These are phyloP conservation scores for Sphagnum contortum DNA, from an alignment of 225 moss, liverwort and hornwort species.

Conservation along the genomic window DNA sequence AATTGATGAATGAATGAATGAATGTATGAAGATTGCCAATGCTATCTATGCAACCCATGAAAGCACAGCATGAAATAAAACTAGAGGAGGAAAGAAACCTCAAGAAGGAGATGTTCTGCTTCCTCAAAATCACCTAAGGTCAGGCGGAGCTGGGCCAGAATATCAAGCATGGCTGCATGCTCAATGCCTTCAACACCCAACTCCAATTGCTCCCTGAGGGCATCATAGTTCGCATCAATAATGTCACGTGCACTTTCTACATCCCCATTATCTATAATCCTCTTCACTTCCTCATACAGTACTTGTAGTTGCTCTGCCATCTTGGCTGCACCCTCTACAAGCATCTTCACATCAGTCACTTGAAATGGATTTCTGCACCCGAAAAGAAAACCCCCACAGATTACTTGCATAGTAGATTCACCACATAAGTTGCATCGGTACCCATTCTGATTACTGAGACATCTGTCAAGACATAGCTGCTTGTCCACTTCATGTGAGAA, in stretches of 20 bases:
- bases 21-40: too few relatives aligned
- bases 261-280: constrained; percentile 73
- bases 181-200: constrained; percentile 67
- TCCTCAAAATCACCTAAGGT: constrained; percentile 65
- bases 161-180: constrained; percentile 86
- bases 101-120: constrained; percentile 51
- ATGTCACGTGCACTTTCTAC: constrained; percentile 57
- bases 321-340: constrained; percentile 36
- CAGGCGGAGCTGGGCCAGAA: constrained; percentile 76
- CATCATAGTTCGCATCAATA: constrained; percentile 76
- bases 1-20: too few relatives aligned
- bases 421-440: too few relatives aligned
- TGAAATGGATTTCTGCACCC: constrained; percentile 30
- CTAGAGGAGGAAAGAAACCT: constrained; percentile 8
- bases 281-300: constrained; percentile 57
- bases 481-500: too few relatives aligned
- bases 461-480: too few relatives aligned
- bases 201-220: constrained; percentile 65
- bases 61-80: neutral
- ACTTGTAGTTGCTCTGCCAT: constrained; percentile 71
- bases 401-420: too few relatives aligned
- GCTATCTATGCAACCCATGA: too few relatives aligned
- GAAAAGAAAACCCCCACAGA: neutral
- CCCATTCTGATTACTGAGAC: too few relatives aligned
- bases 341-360: constrained; percentile 32